A percentile compares a stretch with the other conserved stretches of the same genome.
Evolutionary conservation across 2,329 filamentous ascomycete genomes (phyloP).

Genomic region (Eutypa lata): DNA sequence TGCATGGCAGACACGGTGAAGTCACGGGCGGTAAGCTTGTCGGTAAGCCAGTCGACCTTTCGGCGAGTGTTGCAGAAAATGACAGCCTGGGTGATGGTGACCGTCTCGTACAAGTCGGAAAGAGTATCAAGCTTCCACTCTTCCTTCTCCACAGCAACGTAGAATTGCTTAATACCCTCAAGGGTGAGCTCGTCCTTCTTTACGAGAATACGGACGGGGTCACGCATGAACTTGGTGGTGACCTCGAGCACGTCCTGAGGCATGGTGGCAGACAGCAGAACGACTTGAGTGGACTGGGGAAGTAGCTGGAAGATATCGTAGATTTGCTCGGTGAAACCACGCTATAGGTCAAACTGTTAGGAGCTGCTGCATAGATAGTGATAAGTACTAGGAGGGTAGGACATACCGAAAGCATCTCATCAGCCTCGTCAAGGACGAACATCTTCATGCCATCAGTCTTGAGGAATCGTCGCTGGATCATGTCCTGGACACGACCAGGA

Average conservation of each 20-base stretch:
- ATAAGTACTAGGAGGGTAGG: constrained; percentile 3
- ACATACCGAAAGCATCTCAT: constrained; percentile 93
- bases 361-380: background rate
- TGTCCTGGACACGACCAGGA: constrained; percentile 97
- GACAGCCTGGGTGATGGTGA: constrained; percentile 98
- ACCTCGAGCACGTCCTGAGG: constrained; percentile 98
- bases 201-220: constrained; percentile 97
- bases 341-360: constrained; percentile 49
- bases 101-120: constrained; percentile 97
- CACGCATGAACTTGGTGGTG: constrained; percentile 99
- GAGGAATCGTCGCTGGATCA: constrained; percentile 97
- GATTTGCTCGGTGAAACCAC: constrained; percentile 99
- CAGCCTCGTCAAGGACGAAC: constrained; percentile 98
- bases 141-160: constrained; percentile 99
- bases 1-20: constrained; percentile 99
- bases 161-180: constrained; percentile 99
- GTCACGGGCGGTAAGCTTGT: constrained; percentile 97
- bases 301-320: constrained; percentile 99
- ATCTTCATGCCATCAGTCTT: constrained; percentile 99
- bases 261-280: constrained; percentile 97
- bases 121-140: constrained; percentile 99
- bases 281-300: constrained; percentile 96
- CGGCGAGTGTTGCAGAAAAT: constrained; percentile 99
- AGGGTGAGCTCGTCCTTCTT: constrained; percentile 99
- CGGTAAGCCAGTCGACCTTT: constrained; percentile 99